Conservation (phyloP, 345 rosid species). For the Linum lewisii region DNA sequence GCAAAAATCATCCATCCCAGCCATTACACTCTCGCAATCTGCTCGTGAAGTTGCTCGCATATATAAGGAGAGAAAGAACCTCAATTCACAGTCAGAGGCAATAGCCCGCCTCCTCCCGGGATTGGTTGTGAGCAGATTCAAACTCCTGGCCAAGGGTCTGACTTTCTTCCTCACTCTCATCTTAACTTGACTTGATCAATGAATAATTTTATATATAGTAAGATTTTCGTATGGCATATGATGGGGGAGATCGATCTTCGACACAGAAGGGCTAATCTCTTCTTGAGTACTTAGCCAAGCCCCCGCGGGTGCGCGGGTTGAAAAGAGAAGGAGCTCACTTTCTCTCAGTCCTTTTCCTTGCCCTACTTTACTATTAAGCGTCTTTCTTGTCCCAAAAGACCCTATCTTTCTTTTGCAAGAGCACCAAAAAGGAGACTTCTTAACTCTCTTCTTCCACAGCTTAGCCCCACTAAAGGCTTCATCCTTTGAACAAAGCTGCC, state of each 20-base stretch:
- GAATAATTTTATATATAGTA: neutral
- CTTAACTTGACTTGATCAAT: neutral
- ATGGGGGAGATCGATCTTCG: neutral
- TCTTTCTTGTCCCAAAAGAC: neutral
- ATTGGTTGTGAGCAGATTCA: neutral
- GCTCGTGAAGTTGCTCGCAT: neutral
- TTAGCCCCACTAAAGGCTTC: neutral
- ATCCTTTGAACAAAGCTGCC: neutral
- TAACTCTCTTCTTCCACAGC: neutral
- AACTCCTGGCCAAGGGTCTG: neutral
- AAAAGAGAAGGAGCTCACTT: conserved; percentile 1
- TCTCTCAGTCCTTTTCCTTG: neutral
- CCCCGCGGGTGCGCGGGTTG: neutral
- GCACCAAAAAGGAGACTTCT: neutral
- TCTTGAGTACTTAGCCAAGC: neutral
- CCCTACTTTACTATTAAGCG: neutral
- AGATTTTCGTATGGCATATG: neutral
- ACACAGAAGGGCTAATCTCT: neutral
- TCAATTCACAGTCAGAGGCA: neutral
- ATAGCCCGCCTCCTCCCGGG: neutral
- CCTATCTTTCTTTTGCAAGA: conserved; percentile 1
- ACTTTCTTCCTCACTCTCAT: conserved; percentile 1
- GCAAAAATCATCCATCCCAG: neutral
- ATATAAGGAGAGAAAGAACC: neutral
- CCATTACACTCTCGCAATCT: neutral